Evolutionary conservation across 1,284 basidiomycete species (phyloP).

Genomic region (Rhodotorula sp.): DNA sequence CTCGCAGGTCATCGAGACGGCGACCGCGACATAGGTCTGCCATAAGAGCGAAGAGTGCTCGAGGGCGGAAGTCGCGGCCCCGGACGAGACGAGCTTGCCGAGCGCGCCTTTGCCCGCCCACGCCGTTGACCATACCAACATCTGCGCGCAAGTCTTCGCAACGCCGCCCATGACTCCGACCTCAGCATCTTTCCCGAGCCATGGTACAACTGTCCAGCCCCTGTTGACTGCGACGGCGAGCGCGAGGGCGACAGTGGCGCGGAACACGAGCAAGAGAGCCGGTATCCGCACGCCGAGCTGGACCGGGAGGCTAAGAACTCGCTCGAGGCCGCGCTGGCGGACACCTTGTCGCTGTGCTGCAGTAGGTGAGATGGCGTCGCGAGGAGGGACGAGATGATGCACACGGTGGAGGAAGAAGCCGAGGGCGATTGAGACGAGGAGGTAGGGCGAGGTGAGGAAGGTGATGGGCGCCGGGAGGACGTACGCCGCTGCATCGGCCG

Average conservation of each 20-base stretch:
- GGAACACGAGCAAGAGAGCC: conserved; percentile 6
- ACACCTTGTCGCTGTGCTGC: background rate
- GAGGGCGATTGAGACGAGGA: conserved; percentile 22
- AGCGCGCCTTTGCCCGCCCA: conserved; percentile 17
- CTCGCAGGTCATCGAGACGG: conserved; percentile 20
- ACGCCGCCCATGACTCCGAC: no score
- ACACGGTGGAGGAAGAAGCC: conserved; percentile 35
- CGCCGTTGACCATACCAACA: background rate
- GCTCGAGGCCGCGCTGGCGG: background rate
- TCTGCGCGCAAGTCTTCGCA: no score
- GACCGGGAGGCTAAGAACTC: conserved; percentile 1
- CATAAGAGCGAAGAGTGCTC: conserved; percentile 18
- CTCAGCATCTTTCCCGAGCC: no score
- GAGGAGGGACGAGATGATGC: conserved; percentile 35
- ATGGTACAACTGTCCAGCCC: background rate
- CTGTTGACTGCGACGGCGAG: background rate
- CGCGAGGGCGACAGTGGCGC: conserved; percentile 1
- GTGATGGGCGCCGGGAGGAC: conserved; percentile 22
- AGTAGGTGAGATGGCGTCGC: background rate
- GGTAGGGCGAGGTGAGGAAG: conserved; percentile 29
- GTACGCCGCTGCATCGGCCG: no score
- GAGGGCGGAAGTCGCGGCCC: background rate
- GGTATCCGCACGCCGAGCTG: conserved; percentile 10
- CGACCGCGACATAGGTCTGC: conserved; percentile 19
- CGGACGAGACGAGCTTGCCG: background rate